A percentile compares a stretch with the other conserved stretches of the same genome.
Evolutionary conservation across 176 grass and related monocot species (phyloP).

Genomic region (Areca catechu): DNA sequence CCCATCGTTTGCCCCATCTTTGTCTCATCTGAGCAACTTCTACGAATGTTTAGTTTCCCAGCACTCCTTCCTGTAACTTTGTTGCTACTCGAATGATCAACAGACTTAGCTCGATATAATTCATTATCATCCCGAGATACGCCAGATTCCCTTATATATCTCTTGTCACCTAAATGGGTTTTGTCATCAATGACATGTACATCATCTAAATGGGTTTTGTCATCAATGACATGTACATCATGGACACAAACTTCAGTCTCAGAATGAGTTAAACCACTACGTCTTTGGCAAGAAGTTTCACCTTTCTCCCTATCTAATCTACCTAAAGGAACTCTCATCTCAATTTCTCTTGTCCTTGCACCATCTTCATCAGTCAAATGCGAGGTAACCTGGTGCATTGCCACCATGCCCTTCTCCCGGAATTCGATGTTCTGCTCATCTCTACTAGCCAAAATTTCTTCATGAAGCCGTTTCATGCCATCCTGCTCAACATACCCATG

Average conservation of each 20-base stretch:
- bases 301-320: conserved; percentile 16
- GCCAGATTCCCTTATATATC: conserved; percentile 14
- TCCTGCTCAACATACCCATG: not conserved
- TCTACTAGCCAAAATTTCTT: not conserved
- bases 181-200: conserved; percentile 79
- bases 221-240: conserved; percentile 80
- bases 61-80: too few species aligned
- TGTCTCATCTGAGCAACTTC: conserved; percentile 13
- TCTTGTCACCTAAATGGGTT: conserved; percentile 11
- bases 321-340: conserved; percentile 20
- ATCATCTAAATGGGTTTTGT: conserved; percentile 38
- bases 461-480: not conserved
- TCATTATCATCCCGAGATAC: conserved; percentile 2
- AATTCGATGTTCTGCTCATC: conserved; percentile 8
- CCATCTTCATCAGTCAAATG: conserved; percentile 1
- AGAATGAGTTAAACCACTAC: conserved; percentile 4
- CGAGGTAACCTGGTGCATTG: conserved; percentile 16
- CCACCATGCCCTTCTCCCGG: conserved; percentile 32
- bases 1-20: conserved; percentile 16
- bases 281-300: conserved; percentile 19
- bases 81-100: not conserved
- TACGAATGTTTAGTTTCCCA: too few species aligned
- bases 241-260: conserved; percentile 26
- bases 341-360: conserved; percentile 21
- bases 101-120: not conserved